Percentiles rank a stretch among this genome's conserved stretches.
These are phyloP conservation scores for Trichoderma koningiopsis DNA, from an alignment of 2,329 filamentous ascomycete species.

Conservation along the genomic window DNA sequence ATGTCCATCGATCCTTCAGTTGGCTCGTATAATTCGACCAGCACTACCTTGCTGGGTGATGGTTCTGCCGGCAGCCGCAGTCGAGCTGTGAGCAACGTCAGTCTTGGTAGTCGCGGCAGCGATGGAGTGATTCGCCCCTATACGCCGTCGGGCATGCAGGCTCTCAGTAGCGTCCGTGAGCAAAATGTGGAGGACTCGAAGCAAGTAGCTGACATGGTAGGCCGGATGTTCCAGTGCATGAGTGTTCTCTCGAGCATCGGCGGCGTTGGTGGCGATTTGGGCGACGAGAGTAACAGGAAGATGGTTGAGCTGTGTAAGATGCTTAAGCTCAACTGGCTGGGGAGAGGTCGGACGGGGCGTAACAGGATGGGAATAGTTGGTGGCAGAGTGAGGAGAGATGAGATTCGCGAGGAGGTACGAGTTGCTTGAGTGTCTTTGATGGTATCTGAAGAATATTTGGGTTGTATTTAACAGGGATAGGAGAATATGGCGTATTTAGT, in stretches of 20 bases:
- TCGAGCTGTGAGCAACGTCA: slow-evolving; percentile 85
- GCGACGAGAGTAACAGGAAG: slow-evolving; percentile 73
- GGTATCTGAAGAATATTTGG: too few relatives aligned
- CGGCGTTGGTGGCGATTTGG: slow-evolving; percentile 56
- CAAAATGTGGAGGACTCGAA: slow-evolving; percentile 69
- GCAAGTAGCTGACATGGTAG: slow-evolving; percentile 90
- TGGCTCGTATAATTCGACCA: slow-evolving; percentile 78
- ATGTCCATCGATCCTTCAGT: slow-evolving; percentile 72
- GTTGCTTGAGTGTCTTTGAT: slow-evolving; percentile 35
- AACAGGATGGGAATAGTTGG: slow-evolving; percentile 91
- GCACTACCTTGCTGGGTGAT: slow-evolving; percentile 76
- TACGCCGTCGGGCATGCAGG: slow-evolving; percentile 47
- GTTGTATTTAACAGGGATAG: background rate
- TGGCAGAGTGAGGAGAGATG: slow-evolving; percentile 54
- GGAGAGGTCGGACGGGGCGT: slow-evolving; percentile 82
- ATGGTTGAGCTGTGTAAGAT: slow-evolving; percentile 83
- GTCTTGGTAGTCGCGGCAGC: slow-evolving; percentile 58
- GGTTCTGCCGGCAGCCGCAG: slow-evolving; percentile 63
- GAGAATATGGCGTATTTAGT: background rate
- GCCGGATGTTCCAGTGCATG: slow-evolving; percentile 93
- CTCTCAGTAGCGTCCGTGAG: slow-evolving; percentile 51
- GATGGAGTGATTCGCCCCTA: slow-evolving; percentile 50
- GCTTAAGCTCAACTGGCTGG: slow-evolving; percentile 96
- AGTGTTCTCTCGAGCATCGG: slow-evolving; percentile 81
- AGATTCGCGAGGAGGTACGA: slow-evolving; percentile 45